Base-by-base conservation (phyloP, 495 filamentous ascomycete species). In the Aspergillus heteromorphus region DNA sequence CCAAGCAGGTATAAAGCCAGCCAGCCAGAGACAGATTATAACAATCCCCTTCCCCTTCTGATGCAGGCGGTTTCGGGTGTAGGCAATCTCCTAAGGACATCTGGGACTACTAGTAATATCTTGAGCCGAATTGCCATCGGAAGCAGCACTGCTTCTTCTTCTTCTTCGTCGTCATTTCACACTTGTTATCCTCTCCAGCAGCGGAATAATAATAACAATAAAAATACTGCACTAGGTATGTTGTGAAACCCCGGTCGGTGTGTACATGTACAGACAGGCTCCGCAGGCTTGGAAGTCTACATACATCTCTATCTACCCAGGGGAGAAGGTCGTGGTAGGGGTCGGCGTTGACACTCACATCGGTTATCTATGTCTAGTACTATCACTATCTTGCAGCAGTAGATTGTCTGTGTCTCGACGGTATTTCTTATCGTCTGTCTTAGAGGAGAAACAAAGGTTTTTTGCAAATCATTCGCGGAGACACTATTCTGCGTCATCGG, bases 21-120 rank as follows among this genome's bases (percentile, higher is more conserved):
- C n/a, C n/a, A n/a, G n/a, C n/a, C n/a, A n/a, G n/a, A n/a, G n/a
- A n/a, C n/a, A n/a, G n/a, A n/a, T n/a, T n/a, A n/a, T n/a, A 38
- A 49, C 16, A 45, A 20, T 40, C 10, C 30, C 23, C 6, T 18
- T 21, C 6, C 18, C 27, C 50, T 41, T 59, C 62, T 59, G 40
- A 70, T 70, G 67, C 65, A 48, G 25, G 48, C 50, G 13, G 27
- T 43, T 16, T 36, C 30, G 40, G 41, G 56, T 42, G 43, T 59
- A 50, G 31, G 48, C 31, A 57, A 55, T 42, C 38, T 40, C 17
- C 54, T 53, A 27, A 70, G 52, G 45, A 27, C 36, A 34, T 48
- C 66, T 21, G 29, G 55, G 11, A 58, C 51, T 51, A 58, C 51
- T 27, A 57, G 54, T 55, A 65, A 27, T 23, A 50, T 49, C n/a